Conservation (phyloP, 108 stramenopile genomes). For the Conticribra guillardii region DNA sequence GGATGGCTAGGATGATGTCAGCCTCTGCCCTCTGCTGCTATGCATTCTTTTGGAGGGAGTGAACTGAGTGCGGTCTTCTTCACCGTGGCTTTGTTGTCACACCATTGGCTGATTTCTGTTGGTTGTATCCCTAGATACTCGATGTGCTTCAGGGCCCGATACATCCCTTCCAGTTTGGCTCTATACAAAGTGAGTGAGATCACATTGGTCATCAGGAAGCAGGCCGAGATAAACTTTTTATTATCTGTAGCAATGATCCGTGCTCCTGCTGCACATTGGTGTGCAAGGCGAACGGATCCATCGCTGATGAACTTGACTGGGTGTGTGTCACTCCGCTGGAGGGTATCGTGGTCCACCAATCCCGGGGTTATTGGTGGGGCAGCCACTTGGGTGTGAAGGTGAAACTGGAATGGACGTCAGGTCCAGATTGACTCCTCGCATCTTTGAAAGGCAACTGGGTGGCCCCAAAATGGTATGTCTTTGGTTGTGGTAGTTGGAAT, state of each 20-base stretch:
- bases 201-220: conserved; percentile 2
- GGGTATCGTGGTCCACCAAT: background rate
- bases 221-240: background rate
- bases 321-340: background rate
- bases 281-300: background rate
- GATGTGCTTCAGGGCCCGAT: conserved; percentile 5
- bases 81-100: conserved; percentile 3
- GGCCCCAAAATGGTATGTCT: too few species aligned
- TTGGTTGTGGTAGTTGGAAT: too few species aligned
- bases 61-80: background rate
- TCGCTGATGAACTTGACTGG: conserved; percentile 4
- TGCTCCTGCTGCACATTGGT: conserved; percentile 11
- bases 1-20: conserved; percentile 5
- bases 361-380: background rate
- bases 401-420: too few species aligned
- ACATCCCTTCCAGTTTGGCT: conserved; percentile 4
- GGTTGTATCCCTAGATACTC: conserved; percentile 6
- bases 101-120: background rate
- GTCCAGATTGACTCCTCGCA: too few species aligned
- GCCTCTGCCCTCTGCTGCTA: background rate
- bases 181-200: background rate
- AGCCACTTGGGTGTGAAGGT: too few species aligned
- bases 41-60: background rate
- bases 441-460: too few species aligned
- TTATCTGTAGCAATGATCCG: conserved; percentile 5